Base-by-base conservation (phyloP, 257 asterid genomes). In the Solanum sitiens region DNA sequence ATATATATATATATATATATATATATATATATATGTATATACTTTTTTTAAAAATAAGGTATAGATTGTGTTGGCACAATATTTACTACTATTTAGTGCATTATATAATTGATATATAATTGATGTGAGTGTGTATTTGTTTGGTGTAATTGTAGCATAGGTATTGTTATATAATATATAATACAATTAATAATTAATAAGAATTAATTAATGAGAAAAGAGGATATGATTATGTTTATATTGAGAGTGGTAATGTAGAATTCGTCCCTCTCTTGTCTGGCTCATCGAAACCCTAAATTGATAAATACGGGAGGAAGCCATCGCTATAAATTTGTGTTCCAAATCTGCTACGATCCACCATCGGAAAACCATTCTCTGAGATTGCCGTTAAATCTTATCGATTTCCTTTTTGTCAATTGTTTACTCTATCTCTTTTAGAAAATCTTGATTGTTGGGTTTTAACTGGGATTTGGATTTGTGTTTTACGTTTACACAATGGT, bases 401-500 rank as follows among this genome's bases (percentile, higher is more conserved):
- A 39, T 74, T 37, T 37, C 47, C 50, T 74, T 74, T 44, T 20
- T 11, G 50, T 74, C 82, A 56, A 56, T 20, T 56, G 7, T 56
- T 20, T 67, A 11, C 6, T 70, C 76, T 35, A 73, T 10, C 30
- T 20, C 30, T 35, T 74, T 37, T 15, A 72, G 50, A 74, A 73
- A 20, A 20, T 73, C 82, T 35, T 23, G 80, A 35, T 33, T 56
- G 65, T 20, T 56, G 65, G 65, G 65, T 83, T 53, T n/a, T 40
- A 56, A 83, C n/a, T 50, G 39, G 68, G 50, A 83, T 82, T 37
- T 37, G 39, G 30, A 37, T 37, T 45, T 35, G 73, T 65, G 47
- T 37, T 71, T 61, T 40, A 23, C 68, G 23, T 47, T 32, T 16
- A 76, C 61, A 37, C 72, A 80, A 92, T 96, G 98, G 98, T 94